Evolutionary conservation across 2,329 filamentous ascomycete species (phyloP).

Genomic region (Aspergillus novofumigatus): DNA sequence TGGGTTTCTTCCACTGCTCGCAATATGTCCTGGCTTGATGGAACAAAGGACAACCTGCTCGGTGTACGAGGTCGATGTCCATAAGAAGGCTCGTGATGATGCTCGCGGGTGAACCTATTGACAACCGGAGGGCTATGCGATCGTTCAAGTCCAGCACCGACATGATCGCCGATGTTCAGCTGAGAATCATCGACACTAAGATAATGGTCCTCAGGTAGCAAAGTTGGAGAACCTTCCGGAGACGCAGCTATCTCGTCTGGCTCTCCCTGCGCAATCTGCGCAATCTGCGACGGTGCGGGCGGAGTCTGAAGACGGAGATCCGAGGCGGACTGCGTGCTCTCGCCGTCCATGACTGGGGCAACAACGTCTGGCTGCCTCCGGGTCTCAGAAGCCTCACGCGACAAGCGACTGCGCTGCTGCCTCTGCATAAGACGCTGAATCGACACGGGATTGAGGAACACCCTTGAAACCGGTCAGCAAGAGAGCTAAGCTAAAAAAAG

Average conservation of each 20-base stretch:
- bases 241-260: slow-evolving; percentile 8
- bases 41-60: neutral
- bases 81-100: neutral
- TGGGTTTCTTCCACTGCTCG: slow-evolving; percentile 1
- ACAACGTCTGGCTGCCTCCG: slow-evolving; percentile 12
- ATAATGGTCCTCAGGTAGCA: slow-evolving; percentile 8
- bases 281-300: slow-evolving; percentile 1
- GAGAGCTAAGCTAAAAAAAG: neutral
- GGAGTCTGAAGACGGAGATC: slow-evolving; percentile 3
- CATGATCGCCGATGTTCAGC: slow-evolving; percentile 7
- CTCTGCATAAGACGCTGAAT: slow-evolving; percentile 14
- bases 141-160: slow-evolving; percentile 9
- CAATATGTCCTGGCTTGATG: slow-evolving; percentile 6
- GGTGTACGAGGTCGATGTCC: neutral
- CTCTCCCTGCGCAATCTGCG: neutral
- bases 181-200: slow-evolving; percentile 12
- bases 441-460: slow-evolving; percentile 8
- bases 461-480: slow-evolving; percentile 6
- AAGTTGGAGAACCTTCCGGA: slow-evolving; percentile 7
- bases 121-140: slow-evolving; percentile 14
- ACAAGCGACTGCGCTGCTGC: slow-evolving; percentile 2
- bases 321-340: neutral
- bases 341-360: neutral
- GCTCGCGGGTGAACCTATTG: neutral
- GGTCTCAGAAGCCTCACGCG: neutral